Evolutionary conservation across 257 asterid genomes (phyloP).

Genomic region (Galeopsis tetrahit): DNA sequence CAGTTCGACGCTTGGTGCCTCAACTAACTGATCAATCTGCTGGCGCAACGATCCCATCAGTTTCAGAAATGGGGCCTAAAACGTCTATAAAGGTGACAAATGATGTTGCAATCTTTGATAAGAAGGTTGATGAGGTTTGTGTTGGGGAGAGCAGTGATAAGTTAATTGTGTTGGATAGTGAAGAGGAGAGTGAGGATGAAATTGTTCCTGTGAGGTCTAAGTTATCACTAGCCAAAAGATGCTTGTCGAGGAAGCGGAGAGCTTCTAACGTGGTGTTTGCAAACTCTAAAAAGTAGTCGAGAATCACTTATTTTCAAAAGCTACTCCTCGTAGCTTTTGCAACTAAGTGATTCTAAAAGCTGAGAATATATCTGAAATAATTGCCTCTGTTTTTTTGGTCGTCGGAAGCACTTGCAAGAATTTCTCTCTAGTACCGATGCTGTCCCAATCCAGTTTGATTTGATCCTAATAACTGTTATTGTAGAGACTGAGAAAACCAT

Average conservation of each 20-base stretch:
- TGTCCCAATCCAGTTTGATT: too few species aligned
- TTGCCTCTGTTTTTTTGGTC: background rate
- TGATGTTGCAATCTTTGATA: slow-evolving; percentile 29
- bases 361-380: too few species aligned
- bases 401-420: background rate
- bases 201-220: slow-evolving; percentile 54
- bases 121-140: slow-evolving; percentile 34
- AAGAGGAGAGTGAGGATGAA: slow-evolving; percentile 79
- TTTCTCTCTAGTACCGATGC: too few species aligned
- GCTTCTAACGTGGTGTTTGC: background rate
- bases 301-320: too few species aligned
- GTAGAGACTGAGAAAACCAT: background rate
- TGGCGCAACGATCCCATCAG: slow-evolving; percentile 23
- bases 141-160: slow-evolving; percentile 27
- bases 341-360: too few species aligned
- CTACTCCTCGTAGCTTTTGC: too few species aligned
- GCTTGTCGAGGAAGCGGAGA: slow-evolving; percentile 58
- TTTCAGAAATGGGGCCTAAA: slow-evolving; percentile 30
- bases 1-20: slow-evolving; percentile 27
- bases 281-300: too few species aligned
- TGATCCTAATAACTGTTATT: too few species aligned
- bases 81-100: slow-evolving; percentile 26
- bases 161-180: slow-evolving; percentile 77
- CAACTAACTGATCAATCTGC: slow-evolving; percentile 30
- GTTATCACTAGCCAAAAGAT: slow-evolving; percentile 53